Conservation (phyloP, 2,329 filamentous ascomycete genomes). For the Cladosporium phlei region DNA sequence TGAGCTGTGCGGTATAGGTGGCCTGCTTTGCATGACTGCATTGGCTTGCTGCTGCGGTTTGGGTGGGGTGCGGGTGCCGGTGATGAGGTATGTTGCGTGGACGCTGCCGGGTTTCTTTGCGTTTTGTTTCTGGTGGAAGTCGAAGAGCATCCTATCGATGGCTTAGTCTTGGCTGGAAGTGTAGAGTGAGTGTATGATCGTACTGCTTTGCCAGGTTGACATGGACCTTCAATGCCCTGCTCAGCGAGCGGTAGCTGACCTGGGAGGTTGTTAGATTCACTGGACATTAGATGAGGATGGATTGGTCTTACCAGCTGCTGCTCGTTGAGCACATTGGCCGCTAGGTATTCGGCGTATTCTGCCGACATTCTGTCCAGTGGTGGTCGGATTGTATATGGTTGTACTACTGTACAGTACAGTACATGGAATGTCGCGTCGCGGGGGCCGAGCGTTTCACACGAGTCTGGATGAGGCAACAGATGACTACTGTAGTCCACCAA, state of each 20-base stretch:
- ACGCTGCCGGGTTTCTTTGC: constrained; percentile 66
- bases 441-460: constrained; percentile 2
- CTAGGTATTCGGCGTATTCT: constrained; percentile 65
- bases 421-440: constrained; percentile 14
- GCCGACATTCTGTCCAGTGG: constrained; percentile 40
- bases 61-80: constrained; percentile 56
- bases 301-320: constrained; percentile 58
- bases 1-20: constrained; percentile 63
- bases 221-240: constrained; percentile 76
- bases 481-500: no score
- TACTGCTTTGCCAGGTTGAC: constrained; percentile 87
- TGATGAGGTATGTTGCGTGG: constrained; percentile 89
- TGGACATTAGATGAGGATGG: neutral
- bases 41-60: constrained; percentile 36
- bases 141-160: constrained; percentile 67
- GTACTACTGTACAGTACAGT: no score
- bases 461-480: neutral
- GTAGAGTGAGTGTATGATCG: constrained; percentile 26
- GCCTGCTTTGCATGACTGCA: constrained; percentile 61
- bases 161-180: neutral
- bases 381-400: no score
- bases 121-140: constrained; percentile 78
- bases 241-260: constrained; percentile 84
- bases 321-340: constrained; percentile 71
- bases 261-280: constrained; percentile 35